phyloP scores from a whole-genome alignment of 2,329 filamentous ascomycete genomes.

The Penicillium oxalicum region DNA sequence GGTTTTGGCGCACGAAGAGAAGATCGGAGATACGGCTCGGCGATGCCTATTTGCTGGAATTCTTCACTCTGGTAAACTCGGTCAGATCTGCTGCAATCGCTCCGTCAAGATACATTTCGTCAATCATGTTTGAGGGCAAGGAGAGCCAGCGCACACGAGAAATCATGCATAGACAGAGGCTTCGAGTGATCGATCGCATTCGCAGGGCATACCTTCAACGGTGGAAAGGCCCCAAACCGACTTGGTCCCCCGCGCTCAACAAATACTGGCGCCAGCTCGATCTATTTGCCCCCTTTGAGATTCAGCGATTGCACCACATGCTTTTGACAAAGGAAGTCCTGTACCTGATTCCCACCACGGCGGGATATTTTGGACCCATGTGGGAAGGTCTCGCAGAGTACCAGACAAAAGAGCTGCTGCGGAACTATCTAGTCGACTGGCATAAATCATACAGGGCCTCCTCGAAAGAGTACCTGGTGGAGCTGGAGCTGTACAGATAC shows the following conservation, averaged over 20 bases:
- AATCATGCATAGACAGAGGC: background rate
- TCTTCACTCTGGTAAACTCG: background rate
- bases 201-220: slow-evolving; percentile 6
- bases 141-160: background rate
- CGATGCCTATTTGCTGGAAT: background rate
- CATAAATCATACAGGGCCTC: slow-evolving; percentile 1
- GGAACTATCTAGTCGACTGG: background rate
- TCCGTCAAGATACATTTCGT: background rate
- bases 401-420: background rate
- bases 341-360: slow-evolving; percentile 9
- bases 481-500: slow-evolving; percentile 6
- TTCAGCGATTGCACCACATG: slow-evolving; percentile 1
- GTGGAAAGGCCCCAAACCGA: slow-evolving; percentile 5
- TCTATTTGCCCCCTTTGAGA: slow-evolving; percentile 20
- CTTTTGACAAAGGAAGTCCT: slow-evolving; percentile 6
- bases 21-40: background rate
- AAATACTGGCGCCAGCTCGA: slow-evolving; percentile 27
- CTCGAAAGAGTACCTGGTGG: slow-evolving; percentile 1
- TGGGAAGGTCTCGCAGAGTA: slow-evolving; percentile 2
- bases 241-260: slow-evolving; percentile 6
- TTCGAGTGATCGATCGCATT: background rate
- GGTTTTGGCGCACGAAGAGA: background rate
- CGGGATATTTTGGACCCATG: slow-evolving; percentile 2
- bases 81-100: background rate
- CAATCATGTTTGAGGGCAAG: slow-evolving; percentile 4